Evolutionary conservation across 2,329 filamentous ascomycete genomes (phyloP), one percentile per base, ranked within the genome.

Genomic region (Xylariales sp.): DNA sequence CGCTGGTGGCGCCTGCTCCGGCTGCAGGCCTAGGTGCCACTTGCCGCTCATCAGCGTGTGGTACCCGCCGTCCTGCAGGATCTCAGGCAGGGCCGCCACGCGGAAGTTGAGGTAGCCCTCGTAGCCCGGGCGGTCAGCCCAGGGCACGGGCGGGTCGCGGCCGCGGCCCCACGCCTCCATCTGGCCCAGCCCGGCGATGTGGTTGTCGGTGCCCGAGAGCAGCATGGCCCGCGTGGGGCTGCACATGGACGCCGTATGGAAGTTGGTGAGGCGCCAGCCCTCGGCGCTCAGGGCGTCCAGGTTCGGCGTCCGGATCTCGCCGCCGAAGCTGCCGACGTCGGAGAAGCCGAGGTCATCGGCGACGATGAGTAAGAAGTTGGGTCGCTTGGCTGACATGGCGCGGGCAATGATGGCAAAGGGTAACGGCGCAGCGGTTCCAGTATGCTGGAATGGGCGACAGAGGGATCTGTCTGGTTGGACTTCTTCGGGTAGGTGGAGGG

Each of bases 221-320:
- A n/a, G n/a, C 79, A 83, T 83, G 14, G 78, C 75, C 25, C 78
- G 65, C 3, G 76, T 78, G 2, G 80, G 80, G 34, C 77, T 82
- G 57, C 78, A 83, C 35, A 79, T 78, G 3, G 78, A 74, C 0
- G 80, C 78, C 2, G 78, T 74, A 50, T 83, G 79, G 55, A 81
- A 83, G 48, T 81, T 74, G 0, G 77, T 82, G 50, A 82, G 78
- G 5, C 77, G 71, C 15, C 83, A 56, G 20, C 77, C 70, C 38
- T 56, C 52, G 12, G 65, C 59, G 3, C 72, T 67, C 4, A 77
- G 55, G 25, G 68, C 70, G 56, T 80, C 72, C 25, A 81, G 62
- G 48, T 77, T 72, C 1, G 77, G 77, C 0, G 77, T 81, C 24
- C 67, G 66, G 48, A 81, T 81, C 55, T 81, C 76, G 44, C 72